Conservation (phyloP, 2,329 filamentous ascomycete species). For the Penicillium carneum region DNA sequence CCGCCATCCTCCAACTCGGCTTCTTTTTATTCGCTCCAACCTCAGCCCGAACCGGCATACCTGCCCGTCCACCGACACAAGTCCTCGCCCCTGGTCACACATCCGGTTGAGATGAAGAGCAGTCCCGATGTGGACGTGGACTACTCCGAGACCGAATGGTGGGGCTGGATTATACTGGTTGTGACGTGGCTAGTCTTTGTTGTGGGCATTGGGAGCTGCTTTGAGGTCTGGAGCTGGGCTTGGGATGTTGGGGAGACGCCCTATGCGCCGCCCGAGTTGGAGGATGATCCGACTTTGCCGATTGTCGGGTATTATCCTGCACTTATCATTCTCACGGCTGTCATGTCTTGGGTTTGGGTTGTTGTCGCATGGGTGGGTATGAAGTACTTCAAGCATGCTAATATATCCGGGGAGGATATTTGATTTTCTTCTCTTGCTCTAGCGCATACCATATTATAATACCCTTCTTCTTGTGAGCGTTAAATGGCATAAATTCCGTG, state of each 20-base stretch:
- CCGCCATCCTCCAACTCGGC: conserved; percentile 66
- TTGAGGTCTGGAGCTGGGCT: conserved; percentile 97
- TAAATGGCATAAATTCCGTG: not conserved
- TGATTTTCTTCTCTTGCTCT: conserved; percentile 27
- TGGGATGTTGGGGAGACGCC: conserved; percentile 98
- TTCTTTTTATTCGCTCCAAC: conserved; percentile 64
- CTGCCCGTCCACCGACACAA: conserved; percentile 45
- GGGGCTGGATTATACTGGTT: conserved; percentile 91
- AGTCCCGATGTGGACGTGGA: conserved; percentile 69
- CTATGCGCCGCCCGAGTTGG: conserved; percentile 91
- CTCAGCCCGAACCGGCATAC: conserved; percentile 48
- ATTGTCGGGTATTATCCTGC: conserved; percentile 98
- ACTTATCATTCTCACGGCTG: conserved; percentile 86
- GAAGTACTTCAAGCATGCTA: conserved; percentile 98
- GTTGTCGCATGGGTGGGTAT: conserved; percentile 97
- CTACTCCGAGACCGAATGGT: conserved; percentile 94
- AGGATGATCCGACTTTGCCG: conserved; percentile 91
- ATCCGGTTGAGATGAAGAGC: conserved; percentile 40
- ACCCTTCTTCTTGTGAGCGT: conserved; percentile 9
- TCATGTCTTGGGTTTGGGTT: conserved; percentile 99
- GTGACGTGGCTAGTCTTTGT: conserved; percentile 97
- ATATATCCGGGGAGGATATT: conserved; percentile 73
- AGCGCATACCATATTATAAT: conserved; percentile 11
- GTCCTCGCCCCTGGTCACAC: conserved; percentile 49
- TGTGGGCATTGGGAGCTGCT: conserved; percentile 91